Conservation (phyloP, 2,329 filamentous ascomycete genomes). For the Tetracladium maxilliforme region DNA sequence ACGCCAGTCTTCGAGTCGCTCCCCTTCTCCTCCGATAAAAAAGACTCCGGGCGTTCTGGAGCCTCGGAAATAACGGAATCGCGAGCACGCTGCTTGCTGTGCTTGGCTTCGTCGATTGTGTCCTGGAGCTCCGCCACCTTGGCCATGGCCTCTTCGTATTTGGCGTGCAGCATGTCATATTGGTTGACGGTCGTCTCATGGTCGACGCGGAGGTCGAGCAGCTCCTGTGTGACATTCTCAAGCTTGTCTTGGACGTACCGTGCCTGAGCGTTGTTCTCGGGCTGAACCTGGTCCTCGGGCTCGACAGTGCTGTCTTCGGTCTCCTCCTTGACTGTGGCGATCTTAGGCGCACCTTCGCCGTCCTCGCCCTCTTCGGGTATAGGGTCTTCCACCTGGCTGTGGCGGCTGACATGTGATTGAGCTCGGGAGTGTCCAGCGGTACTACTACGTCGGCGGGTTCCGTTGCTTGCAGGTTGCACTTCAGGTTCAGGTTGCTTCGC, state of each 20-base stretch:
- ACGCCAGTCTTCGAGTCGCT: conserved; percentile 51
- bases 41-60: conserved; percentile 55
- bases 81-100: conserved; percentile 28
- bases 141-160: conserved; percentile 81
- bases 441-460: conserved; percentile 1
- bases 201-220: conserved; percentile 78
- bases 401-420: conserved; percentile 1
- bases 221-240: conserved; percentile 79
- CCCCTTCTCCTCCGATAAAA: conserved; percentile 66
- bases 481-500: conserved; percentile 25
- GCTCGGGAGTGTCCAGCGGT: conserved; percentile 3
- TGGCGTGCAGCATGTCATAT: conserved; percentile 66
- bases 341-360: conserved; percentile 3
- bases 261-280: conserved; percentile 63
- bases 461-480: no score
- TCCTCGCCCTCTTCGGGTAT: no score
- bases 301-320: background rate
- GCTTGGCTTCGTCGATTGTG: conserved; percentile 62
- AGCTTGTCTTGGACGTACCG: conserved; percentile 86
- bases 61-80: conserved; percentile 39
- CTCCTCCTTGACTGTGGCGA: background rate
- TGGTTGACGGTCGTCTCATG: conserved; percentile 76
- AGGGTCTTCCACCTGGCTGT: conserved; percentile 21
- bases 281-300: no score
- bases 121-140: conserved; percentile 78